phyloP scores from a whole-genome alignment of 2,329 filamentous ascomycete genomes.

The Pseudocercospora eumusae region DNA sequence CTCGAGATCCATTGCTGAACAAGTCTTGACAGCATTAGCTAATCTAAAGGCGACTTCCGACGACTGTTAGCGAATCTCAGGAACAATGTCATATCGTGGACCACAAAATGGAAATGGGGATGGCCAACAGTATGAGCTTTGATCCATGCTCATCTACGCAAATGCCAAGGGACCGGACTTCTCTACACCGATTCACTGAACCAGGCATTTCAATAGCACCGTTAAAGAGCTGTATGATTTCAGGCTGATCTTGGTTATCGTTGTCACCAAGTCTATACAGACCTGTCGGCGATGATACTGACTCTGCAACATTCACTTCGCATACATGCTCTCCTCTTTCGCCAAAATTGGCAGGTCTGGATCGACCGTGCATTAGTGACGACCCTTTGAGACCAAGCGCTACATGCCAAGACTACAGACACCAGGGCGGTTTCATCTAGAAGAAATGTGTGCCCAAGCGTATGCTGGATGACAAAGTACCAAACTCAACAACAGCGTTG shows the following conservation, averaged over 20 bases:
- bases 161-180: too few species aligned
- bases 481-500: background rate
- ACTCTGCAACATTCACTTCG: background rate
- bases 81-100: too few species aligned
- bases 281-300: background rate
- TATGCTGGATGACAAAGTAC: background rate
- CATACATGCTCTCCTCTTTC: background rate
- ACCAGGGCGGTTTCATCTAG: constrained; percentile 8
- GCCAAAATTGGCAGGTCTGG: background rate
- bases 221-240: background rate
- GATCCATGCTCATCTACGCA: too few species aligned
- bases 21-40: too few species aligned
- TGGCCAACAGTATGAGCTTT: too few species aligned
- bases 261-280: background rate
- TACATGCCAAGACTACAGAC: constrained; percentile 6
- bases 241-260: background rate
- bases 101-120: too few species aligned
- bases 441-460: background rate
- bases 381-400: background rate
- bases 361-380: background rate
- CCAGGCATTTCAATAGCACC: too few species aligned
- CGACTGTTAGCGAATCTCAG: too few species aligned
- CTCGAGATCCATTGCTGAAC: too few species aligned
- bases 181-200: too few species aligned
- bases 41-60: too few species aligned